phyloP scores from a whole-genome alignment of 805 yeast species.

The Priceomyces medius region DNA sequence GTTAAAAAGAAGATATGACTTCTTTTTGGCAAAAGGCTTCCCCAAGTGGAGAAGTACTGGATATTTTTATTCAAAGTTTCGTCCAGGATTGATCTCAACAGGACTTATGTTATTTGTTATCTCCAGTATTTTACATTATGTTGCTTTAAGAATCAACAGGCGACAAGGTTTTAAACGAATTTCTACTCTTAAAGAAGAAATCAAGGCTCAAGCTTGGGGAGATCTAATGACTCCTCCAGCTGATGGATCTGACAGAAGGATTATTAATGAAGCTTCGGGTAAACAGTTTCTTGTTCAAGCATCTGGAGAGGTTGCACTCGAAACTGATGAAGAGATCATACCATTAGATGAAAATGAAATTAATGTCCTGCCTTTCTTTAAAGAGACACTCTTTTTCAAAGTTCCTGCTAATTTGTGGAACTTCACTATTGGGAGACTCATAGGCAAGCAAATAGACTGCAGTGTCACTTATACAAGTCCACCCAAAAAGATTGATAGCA shows the following conservation, averaged over 20 bases:
- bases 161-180: slow-evolving; percentile 59
- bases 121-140: slow-evolving; percentile 57
- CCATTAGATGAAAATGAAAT: slow-evolving; percentile 49
- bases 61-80: slow-evolving; percentile 62
- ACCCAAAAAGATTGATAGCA: slow-evolving; percentile 7
- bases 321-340: slow-evolving; percentile 44
- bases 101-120: slow-evolving; percentile 50
- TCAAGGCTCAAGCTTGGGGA: slow-evolving; percentile 58
- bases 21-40: slow-evolving; percentile 77
- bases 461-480: slow-evolving; percentile 10
- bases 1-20: slow-evolving; percentile 74
- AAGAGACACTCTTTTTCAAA: slow-evolving; percentile 47
- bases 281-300: slow-evolving; percentile 55
- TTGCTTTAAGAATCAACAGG: slow-evolving; percentile 52
- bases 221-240: slow-evolving; percentile 48
- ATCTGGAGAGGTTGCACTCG: slow-evolving; percentile 55
- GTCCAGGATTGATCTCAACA: slow-evolving; percentile 61
- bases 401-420: slow-evolving; percentile 48
- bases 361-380: slow-evolving; percentile 43
- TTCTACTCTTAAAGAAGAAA: slow-evolving; percentile 47
- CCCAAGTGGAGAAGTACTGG: slow-evolving; percentile 77
- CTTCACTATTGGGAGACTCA: slow-evolving; percentile 36
- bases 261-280: slow-evolving; percentile 41
- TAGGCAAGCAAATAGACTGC: slow-evolving; percentile 5
- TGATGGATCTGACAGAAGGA: slow-evolving; percentile 48